Evolutionary conservation across 768 basidiomycete genomes (phyloP).

Genomic region (Heimioporus sp.): DNA sequence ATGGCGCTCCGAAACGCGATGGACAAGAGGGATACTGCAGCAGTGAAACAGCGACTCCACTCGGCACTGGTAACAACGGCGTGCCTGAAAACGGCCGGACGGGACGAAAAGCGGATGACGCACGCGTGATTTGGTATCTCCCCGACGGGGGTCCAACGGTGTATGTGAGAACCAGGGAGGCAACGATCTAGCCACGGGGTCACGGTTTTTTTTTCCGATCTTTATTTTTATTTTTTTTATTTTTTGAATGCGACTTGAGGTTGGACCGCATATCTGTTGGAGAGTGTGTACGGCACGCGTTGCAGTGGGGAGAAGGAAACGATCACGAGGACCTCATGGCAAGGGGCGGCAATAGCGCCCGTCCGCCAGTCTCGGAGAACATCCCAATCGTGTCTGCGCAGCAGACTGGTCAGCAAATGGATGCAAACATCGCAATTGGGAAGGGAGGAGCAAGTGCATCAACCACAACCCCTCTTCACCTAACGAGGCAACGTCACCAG

Average conservation of each 20-base stretch:
- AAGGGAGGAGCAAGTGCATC: background rate
- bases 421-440: background rate
- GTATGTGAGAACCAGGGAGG: background rate
- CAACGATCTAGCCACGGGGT: background rate
- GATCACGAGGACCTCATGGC: background rate
- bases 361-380: constrained; percentile 11
- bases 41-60: background rate
- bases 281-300: background rate
- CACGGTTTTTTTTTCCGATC: background rate
- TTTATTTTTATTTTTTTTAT: background rate
- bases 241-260: constrained; percentile 2
- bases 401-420: background rate
- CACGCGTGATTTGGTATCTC: background rate
- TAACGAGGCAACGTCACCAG: background rate
- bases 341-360: constrained; percentile 4
- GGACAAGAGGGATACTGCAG: background rate
- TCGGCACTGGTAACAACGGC: background rate
- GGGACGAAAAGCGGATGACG: background rate
- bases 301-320: background rate
- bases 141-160: background rate
- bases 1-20: background rate
- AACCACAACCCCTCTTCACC: too few relatives aligned
- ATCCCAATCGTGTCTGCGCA: background rate
- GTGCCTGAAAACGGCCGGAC: background rate
- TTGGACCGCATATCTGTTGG: constrained; percentile 4